Base-by-base conservation (phyloP, 2,329 filamentous ascomycete species). In the Colletotrichum tabaci region DNA sequence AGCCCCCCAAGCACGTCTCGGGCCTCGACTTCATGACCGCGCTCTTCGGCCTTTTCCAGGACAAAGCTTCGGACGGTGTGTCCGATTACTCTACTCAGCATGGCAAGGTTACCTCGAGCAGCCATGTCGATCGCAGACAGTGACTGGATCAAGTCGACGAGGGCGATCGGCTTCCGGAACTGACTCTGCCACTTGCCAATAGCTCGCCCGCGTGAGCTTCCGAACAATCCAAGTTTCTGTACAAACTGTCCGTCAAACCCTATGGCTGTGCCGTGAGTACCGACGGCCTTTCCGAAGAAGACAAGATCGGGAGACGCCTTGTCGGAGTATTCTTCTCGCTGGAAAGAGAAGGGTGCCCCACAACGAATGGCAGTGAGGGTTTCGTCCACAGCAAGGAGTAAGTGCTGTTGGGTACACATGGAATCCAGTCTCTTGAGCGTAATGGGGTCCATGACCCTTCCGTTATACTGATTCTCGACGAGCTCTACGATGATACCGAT, bases 271-370 rank as follows among this genome's bases (percentile, higher is more conserved):
- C 72, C 72, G 2, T 63, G 72, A 1, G 55, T 57, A 7, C 64
- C 61, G 0, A 35, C 55, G 5, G 65, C 75, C 38, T 76, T 76
- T 3, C 76, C 76, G 35, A 77, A 77, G 42, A 77, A 76, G 56
- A 76, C 76, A 1, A 77, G 42, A 21, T 77, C 76, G 0, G 76
- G 75, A 8, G 56, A 56, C 10, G 62, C 70, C 2, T 68, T 4
- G 1, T 65, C 46, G 9, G 62, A 62, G 55, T 77, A 77, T 44
- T 77, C 76, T 18, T 74, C 73, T 18, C 76, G 60, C 64, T 76
- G 76, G 47, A 77, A 77, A 6, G 74, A 26, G 67, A 81, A 81
- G 21, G 77, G 78, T 12, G 75, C 71, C 58, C 76, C 76, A 12
- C 76, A 77, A 2, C 76, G 72, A 53, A 77, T 74, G 0, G 76